Evolutionary conservation across 1,139 yeast species (phyloP).

Genomic region (Yamadazyma kanchanaburiensis): DNA sequence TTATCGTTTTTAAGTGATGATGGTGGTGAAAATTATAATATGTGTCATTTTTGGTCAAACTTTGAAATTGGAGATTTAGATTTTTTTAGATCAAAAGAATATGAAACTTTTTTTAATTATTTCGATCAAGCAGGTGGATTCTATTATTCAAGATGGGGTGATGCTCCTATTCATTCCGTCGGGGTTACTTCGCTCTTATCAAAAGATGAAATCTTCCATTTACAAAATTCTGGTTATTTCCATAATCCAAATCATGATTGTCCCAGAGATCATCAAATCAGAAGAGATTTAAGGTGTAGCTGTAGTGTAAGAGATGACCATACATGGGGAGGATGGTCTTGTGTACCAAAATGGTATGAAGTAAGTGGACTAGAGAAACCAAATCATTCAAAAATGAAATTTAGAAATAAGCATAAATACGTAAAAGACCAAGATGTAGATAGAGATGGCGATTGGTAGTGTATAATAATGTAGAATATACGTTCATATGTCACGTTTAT

Average conservation of each 20-base stretch:
- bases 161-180: constrained; percentile 85
- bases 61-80: constrained; percentile 84
- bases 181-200: constrained; percentile 72
- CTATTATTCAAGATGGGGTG: constrained; percentile 89
- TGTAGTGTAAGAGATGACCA: constrained; percentile 21
- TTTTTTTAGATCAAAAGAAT: constrained; percentile 61
- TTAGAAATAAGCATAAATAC: constrained; percentile 13
- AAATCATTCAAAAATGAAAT: constrained; percentile 8
- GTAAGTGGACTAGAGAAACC: constrained; percentile 14
- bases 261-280: constrained; percentile 56
- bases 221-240: constrained; percentile 81
- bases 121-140: constrained; percentile 75
- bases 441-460: constrained; percentile 9
- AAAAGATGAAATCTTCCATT: constrained; percentile 69
- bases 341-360: constrained; percentile 20
- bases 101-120: constrained; percentile 60
- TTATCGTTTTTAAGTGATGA: constrained; percentile 52
- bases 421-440: constrained; percentile 9
- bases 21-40: constrained; percentile 41
- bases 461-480: background rate
- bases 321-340: constrained; percentile 16
- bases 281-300: constrained; percentile 16
- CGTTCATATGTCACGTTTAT: background rate
- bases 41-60: constrained; percentile 91
- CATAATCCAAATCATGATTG: constrained; percentile 79